Percentiles rank a stretch among this genome's conserved stretches.
These are phyloP conservation scores for Cornus kousa DNA, from an alignment of 148 eudicot species.

Conservation along the genomic window DNA sequence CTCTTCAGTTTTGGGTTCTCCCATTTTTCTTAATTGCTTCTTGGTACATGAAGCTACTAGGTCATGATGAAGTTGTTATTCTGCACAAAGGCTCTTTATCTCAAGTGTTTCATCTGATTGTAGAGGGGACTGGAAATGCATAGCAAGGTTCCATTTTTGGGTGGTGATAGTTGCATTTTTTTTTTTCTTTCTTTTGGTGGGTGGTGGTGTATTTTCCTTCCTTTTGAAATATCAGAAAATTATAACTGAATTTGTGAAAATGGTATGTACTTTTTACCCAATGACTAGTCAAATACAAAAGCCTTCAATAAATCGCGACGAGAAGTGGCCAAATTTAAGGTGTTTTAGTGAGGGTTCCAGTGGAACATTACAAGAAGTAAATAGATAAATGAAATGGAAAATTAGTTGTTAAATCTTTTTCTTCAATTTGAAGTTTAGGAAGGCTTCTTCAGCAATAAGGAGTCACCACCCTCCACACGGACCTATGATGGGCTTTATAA, in stretches of 20 bases:
- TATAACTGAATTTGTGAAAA: neutral
- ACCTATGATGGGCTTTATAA: too few species aligned
- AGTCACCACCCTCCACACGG: too few species aligned
- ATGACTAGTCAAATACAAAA: neutral
- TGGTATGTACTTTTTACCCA: neutral
- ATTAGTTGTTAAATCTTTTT: too few species aligned
- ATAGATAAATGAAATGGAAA: neutral
- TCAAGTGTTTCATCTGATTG: neutral
- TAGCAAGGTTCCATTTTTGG: neutral
- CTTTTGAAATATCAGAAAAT: neutral
- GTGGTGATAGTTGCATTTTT: neutral
- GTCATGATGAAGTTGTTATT: neutral
- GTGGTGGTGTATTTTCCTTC: conserved; percentile 1
- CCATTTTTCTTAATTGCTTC: neutral
- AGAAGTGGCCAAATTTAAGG: neutral
- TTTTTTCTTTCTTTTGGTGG: neutral
- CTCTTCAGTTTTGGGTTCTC: neutral
- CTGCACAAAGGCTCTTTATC: neutral
- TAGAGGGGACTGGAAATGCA: neutral
- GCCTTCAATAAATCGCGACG: neutral
- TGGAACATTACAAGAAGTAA: neutral
- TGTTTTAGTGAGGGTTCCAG: neutral
- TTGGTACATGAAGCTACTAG: conserved; percentile 4
- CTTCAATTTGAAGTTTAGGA: too few species aligned
- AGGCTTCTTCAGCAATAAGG: too few species aligned